phyloP scores from a whole-genome alignment of 2,329 filamentous ascomycete genomes.

The Fusarium sambucinum region DNA sequence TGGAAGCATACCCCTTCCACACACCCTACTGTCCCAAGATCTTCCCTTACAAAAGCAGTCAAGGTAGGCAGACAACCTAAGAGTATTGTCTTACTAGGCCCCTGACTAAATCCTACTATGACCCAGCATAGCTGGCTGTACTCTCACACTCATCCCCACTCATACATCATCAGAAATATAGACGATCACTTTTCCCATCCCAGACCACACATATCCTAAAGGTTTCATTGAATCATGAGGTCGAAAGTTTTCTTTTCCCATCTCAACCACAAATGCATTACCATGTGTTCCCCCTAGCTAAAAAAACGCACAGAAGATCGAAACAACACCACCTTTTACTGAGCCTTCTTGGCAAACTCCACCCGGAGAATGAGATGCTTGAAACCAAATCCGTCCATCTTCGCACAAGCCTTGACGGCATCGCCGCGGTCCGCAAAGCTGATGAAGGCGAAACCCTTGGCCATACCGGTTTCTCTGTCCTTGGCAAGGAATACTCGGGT shows the following conservation, averaged over 20 bases:
- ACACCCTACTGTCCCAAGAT: background rate
- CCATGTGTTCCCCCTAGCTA: constrained; percentile 48
- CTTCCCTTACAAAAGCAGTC: background rate
- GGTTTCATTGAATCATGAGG: constrained; percentile 49
- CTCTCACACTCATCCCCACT: constrained; percentile 14
- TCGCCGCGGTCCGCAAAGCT: constrained; percentile 92
- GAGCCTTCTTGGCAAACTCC: constrained; percentile 85
- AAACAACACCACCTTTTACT: constrained; percentile 50
- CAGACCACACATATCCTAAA: constrained; percentile 37
- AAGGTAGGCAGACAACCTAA: background rate
- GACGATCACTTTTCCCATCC: constrained; percentile 42
- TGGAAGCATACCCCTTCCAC: background rate
- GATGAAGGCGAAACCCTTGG: constrained; percentile 99
- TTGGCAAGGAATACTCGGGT: constrained; percentile 98
- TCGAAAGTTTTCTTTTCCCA: constrained; percentile 36
- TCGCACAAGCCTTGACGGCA: constrained; percentile 91
- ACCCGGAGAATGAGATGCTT: constrained; percentile 88
- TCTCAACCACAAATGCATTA: constrained; percentile 47
- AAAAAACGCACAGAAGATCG: constrained; percentile 47
- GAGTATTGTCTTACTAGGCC: background rate
- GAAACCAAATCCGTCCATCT: constrained; percentile 97
- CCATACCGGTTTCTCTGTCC: constrained; percentile 94
- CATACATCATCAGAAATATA: constrained; percentile 38
- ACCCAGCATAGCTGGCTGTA: background rate
- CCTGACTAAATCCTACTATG: background rate